Evolutionary conservation across 768 basidiomycete genomes (phyloP), one percentile per base, ranked within the genome.

Genomic region (Amanita rubescens): DNA sequence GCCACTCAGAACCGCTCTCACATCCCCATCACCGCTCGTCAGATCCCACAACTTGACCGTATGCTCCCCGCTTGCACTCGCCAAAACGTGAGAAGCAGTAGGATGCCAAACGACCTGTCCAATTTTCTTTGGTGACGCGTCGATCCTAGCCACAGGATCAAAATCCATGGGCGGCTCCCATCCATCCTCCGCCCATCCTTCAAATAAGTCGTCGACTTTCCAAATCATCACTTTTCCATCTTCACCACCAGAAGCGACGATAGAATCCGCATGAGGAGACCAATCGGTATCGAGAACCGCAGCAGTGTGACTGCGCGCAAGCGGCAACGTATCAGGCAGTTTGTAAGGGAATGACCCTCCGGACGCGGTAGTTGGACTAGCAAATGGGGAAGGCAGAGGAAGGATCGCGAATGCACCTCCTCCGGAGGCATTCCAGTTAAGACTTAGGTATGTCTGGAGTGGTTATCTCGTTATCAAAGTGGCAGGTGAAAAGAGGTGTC

Each of bases 61-160:
- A 64, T 96, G 84, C 58, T 99, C 95, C 43, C 90, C 91, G 14
- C 75, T 76, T 1, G 77, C 85, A 49, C 80, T 84, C 3, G 94
- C 91, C 34, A 99, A 75, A 15, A 98, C 84, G 60, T 91, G 86
- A 25, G 81, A 67, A 0, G 96, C 93, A 2, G 90, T 90, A 1
- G 95, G 94, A 67, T 98, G 92, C 78, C 91, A 99, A 27, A 89
- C 71, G 38, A 96, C 88, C 63, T 97, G 95, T 0, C 95, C 95
- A 56, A 95, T 82, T 72, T 97, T 96, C 56, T 93, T 83, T 1
- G 86, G 77, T 7, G 85, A 88, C 11, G 76, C 90, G 61, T 84
- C 83, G 70, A 91, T 82, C 56, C 82, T 80, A 33, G 81, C 73
- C n/a, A 92, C 82, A 11, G 95, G 94, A 57, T 89, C 86, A 53